Evolutionary conservation across 176 grass and related monocot genomes (phyloP).

Genomic region (Avena eriantha): DNA sequence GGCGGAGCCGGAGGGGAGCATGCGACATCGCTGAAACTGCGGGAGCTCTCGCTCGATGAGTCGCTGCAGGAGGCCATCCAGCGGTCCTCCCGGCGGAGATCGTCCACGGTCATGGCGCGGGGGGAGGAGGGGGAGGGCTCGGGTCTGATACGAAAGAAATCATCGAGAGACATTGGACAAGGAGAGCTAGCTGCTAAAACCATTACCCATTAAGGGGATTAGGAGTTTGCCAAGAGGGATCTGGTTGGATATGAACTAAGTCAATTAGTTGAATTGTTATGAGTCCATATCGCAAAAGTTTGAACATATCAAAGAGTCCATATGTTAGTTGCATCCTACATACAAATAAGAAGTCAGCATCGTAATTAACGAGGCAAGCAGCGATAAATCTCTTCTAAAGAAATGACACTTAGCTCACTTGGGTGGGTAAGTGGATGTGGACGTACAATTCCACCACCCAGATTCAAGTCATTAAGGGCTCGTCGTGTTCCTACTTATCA

Average conservation of each 20-base stretch:
- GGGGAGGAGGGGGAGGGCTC: too few species aligned
- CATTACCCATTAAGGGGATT: not conserved
- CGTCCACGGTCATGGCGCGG: too few species aligned
- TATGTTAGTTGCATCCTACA: constrained; percentile 2
- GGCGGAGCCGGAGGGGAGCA: too few species aligned
- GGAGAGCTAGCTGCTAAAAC: constrained; percentile 10
- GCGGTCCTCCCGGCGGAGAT: too few species aligned
- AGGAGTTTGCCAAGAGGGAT: not conserved
- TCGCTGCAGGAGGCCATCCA: too few species aligned
- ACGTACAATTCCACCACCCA: not conserved
- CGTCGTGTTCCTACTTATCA: constrained; percentile 9
- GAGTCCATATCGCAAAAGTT: not conserved
- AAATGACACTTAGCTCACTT: not conserved
- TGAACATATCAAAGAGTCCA: not conserved
- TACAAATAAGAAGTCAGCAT: not conserved
- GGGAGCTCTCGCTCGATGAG: too few species aligned
- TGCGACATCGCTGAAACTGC: too few species aligned
- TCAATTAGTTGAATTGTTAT: not conserved
- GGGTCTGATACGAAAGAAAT: not conserved
- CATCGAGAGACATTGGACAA: not conserved
- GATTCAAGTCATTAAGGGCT: not conserved
- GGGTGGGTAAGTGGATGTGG: not conserved
- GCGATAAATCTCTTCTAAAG: not conserved
- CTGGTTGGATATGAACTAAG: constrained; percentile 9
- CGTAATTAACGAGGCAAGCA: not conserved